Conservation (phyloP, 2,329 filamentous ascomycete genomes). For the Pyricularia pennisetigena region DNA sequence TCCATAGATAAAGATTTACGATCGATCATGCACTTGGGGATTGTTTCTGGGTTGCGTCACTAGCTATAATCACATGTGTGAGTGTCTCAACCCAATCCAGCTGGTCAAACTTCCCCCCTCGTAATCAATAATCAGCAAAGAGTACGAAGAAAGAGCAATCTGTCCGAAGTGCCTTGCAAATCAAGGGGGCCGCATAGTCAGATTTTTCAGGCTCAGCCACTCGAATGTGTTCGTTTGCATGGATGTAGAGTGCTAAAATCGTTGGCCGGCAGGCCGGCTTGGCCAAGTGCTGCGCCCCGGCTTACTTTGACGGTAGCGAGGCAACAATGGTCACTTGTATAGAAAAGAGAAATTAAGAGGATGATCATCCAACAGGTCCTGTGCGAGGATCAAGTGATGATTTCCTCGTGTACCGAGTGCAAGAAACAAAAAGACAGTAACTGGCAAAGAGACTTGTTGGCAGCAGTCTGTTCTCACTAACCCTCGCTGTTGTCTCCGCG, state of each 20-base stretch:
- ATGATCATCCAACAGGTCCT: background rate
- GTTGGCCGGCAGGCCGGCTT: background rate
- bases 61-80: no score
- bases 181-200: background rate
- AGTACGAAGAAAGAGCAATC: no score
- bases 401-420: background rate
- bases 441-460: background rate
- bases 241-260: background rate
- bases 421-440: background rate
- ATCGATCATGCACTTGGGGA: background rate
- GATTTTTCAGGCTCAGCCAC: background rate
- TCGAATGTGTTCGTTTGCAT: background rate
- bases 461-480: background rate
- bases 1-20: constrained; percentile 3
- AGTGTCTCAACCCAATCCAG: background rate
- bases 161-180: no score
- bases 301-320: background rate
- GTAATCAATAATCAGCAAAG: no score
- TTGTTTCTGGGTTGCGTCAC: no score
- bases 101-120: no score
- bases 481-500: background rate
- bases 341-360: background rate
- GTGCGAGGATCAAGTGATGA: background rate
- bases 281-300: background rate
- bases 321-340: background rate